phyloP scores from a whole-genome alignment of 768 basidiomycete genomes.

The Neoboletus subvelutipes region DNA sequence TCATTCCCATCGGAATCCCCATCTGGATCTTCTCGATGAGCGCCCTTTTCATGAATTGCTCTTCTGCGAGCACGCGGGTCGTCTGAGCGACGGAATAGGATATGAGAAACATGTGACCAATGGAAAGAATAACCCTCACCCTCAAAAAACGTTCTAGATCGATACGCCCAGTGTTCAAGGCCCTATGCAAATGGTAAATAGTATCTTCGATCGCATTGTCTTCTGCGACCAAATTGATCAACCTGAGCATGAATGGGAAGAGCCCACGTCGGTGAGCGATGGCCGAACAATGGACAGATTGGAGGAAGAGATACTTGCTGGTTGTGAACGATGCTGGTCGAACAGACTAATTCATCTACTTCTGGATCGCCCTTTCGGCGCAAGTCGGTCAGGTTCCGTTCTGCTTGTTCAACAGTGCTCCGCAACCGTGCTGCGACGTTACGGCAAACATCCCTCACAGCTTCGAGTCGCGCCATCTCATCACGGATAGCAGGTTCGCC shows the following conservation, averaged over 20 bases:
- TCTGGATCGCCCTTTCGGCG: slow-evolving; percentile 84
- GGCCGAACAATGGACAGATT: background rate
- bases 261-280: slow-evolving; percentile 16
- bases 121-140: slow-evolving; percentile 47
- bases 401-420: slow-evolving; percentile 61
- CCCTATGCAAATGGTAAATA: slow-evolving; percentile 93
- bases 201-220: slow-evolving; percentile 99
- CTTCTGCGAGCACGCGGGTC: slow-evolving; percentile 84
- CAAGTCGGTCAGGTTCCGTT: slow-evolving; percentile 74
- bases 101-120: slow-evolving; percentile 16
- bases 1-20: slow-evolving; percentile 53
- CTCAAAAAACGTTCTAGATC: slow-evolving; percentile 94
- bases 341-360: slow-evolving; percentile 95
- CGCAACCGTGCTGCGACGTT: slow-evolving; percentile 69
- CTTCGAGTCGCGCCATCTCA: slow-evolving; percentile 93
- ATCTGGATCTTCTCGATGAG: slow-evolving; percentile 86
- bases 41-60: slow-evolving; percentile 96
- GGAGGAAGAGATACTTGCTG: slow-evolving; percentile 54
- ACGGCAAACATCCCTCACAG: slow-evolving; percentile 88
- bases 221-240: slow-evolving; percentile 97
- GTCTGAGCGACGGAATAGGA: slow-evolving; percentile 45
- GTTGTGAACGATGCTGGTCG: slow-evolving; percentile 93
- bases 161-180: slow-evolving; percentile 85
- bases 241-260: slow-evolving; percentile 43
- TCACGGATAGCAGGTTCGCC: slow-evolving; percentile 94